Conservation (phyloP, 139 green algal species). For the Chlamydomonas urium region DNA sequence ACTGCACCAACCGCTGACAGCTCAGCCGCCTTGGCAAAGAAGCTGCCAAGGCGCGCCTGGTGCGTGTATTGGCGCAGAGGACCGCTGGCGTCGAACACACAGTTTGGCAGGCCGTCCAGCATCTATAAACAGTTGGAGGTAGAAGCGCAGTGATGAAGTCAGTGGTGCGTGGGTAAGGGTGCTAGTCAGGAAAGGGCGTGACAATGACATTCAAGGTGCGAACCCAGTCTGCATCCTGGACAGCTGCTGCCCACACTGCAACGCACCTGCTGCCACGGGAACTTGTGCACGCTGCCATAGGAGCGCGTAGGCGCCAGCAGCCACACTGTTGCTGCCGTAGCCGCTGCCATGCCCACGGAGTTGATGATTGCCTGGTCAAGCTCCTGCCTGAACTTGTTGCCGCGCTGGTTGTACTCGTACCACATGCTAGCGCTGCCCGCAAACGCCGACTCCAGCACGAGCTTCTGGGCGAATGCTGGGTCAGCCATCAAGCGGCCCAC, state of each 20-base stretch:
- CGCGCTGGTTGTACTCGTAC: constrained; percentile 69
- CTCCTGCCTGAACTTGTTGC: constrained; percentile 65
- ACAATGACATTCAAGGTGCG: no score
- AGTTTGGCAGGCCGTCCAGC: constrained; percentile 56
- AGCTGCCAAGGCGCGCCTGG: constrained; percentile 51
- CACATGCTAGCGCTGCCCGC: constrained; percentile 59
- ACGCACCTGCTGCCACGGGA: constrained; percentile 78
- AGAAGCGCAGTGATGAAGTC: no score
- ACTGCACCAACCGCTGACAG: constrained; percentile 81
- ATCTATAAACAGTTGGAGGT: no score
- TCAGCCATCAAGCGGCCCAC: constrained; percentile 95
- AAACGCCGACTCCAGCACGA: constrained; percentile 82
- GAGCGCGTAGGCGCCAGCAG: constrained; percentile 76
- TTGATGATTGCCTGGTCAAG: constrained; percentile 88
- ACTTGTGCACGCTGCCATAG: constrained; percentile 66
- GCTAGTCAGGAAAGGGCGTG: no score
- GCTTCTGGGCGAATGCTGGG: constrained; percentile 92
- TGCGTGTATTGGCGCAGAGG: constrained; percentile 76
- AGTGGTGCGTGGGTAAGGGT: no score
- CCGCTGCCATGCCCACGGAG: constrained; percentile 67
- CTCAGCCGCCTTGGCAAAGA: constrained; percentile 81
- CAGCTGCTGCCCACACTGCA: no score
- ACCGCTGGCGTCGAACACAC: constrained; percentile 67
- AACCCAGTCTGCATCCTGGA: no score
- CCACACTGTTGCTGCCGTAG: constrained; percentile 86